A percentile compares a stretch with the other conserved stretches of the same genome.
These are phyloP conservation scores for Scheffersomyces segobiensis DNA, from an alignment of 1,139 yeast genomes.

Conservation along the genomic window DNA sequence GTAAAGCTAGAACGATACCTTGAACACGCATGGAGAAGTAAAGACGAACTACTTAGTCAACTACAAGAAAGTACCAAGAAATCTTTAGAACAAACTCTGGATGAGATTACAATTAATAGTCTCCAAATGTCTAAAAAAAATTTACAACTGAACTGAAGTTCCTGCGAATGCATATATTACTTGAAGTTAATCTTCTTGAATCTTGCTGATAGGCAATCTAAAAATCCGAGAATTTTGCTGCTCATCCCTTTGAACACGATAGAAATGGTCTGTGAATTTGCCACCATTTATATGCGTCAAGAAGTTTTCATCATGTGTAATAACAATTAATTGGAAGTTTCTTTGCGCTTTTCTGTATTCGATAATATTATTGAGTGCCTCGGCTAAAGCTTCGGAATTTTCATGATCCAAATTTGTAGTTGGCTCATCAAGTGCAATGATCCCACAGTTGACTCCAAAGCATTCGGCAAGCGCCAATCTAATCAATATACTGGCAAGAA, in stretches of 20 bases:
- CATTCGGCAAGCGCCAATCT: slow-evolving; percentile 93
- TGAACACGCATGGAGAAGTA: slow-evolving; percentile 69
- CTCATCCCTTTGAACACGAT: slow-evolving; percentile 76
- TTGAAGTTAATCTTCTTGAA: slow-evolving; percentile 26
- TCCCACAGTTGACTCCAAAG: slow-evolving; percentile 92
- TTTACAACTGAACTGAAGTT: background rate
- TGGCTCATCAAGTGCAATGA: slow-evolving; percentile 96
- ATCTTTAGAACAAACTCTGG: background rate
- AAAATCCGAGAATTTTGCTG: slow-evolving; percentile 74
- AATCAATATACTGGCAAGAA: slow-evolving; percentile 87
- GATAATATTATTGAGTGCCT: slow-evolving; percentile 74
- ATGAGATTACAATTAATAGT: background rate
- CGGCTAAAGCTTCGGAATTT: slow-evolving; percentile 85
- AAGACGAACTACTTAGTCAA: slow-evolving; percentile 41
- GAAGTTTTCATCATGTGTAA: slow-evolving; percentile 94
- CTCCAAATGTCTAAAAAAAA: background rate
- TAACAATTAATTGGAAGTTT: slow-evolving; percentile 91
- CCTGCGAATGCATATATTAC: background rate
- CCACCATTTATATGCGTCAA: slow-evolving; percentile 82
- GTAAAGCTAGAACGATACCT: slow-evolving; percentile 67
- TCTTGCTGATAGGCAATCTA: slow-evolving; percentile 42
- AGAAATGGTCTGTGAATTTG: slow-evolving; percentile 86
- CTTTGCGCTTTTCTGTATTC: slow-evolving; percentile 72
- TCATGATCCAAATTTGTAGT: slow-evolving; percentile 93
- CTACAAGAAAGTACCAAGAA: background rate